Conservation (phyloP, 441 rosid species). For the Gossypium davidsonii region DNA sequence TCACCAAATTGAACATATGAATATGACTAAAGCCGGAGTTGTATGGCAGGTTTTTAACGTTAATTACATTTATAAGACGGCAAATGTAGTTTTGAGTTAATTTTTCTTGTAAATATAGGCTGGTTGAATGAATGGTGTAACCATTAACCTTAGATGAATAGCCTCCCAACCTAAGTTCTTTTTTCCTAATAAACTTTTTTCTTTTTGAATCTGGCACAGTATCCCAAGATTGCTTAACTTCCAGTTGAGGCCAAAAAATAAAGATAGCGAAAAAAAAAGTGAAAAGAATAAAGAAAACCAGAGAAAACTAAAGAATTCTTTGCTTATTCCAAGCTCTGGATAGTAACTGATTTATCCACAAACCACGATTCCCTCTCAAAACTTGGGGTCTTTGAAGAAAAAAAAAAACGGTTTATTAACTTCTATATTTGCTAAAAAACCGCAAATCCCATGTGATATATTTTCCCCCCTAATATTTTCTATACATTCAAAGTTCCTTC, state of each 20-base stretch:
- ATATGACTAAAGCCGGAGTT: background rate
- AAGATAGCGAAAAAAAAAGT: background rate
- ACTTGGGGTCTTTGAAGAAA: background rate
- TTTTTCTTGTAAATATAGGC: too few species aligned
- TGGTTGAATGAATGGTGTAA: too few species aligned
- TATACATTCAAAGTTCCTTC: constrained; percentile 1
- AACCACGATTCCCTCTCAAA: constrained; percentile 1
- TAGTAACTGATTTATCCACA: background rate
- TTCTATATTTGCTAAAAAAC: background rate
- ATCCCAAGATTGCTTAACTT: background rate
- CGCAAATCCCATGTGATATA: background rate
- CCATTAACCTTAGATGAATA: too few species aligned
- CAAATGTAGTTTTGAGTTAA: background rate
- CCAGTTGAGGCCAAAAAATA: background rate
- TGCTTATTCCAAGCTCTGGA: background rate
- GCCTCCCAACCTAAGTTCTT: too few species aligned
- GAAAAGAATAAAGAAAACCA: background rate
- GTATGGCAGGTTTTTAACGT: background rate
- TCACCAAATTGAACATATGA: background rate
- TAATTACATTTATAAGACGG: background rate
- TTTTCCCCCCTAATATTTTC: background rate
- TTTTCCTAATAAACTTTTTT: too few species aligned
- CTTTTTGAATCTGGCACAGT: background rate
- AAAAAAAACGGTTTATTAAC: constrained; percentile 5
- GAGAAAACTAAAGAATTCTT: background rate